Conservation (phyloP, 2,329 filamentous ascomycete genomes). For the Fusarium phyllophilum region DNA sequence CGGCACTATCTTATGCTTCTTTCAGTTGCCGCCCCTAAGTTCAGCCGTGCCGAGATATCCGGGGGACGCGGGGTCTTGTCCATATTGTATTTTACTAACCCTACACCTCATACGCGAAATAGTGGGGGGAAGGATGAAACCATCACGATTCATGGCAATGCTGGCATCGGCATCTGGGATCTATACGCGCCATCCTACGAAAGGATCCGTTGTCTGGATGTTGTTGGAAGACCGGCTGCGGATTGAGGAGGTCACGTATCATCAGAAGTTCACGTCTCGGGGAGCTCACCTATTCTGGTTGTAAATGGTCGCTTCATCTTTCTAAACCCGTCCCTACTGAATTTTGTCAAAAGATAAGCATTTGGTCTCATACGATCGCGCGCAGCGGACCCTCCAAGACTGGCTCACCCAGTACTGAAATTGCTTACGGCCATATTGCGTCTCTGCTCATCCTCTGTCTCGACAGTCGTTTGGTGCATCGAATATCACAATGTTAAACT, state of each 20-base stretch:
- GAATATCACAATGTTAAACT: not conserved
- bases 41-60: not conserved
- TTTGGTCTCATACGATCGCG: not conserved
- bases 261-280: not conserved
- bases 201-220: too few species aligned
- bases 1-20: slow-evolving; percentile 6
- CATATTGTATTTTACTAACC: not conserved
- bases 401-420: not conserved
- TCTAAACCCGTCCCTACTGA: not conserved
- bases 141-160: not conserved
- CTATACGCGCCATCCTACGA: not conserved
- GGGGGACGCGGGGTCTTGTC: not conserved
- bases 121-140: not conserved
- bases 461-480: not conserved
- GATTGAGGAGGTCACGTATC: not conserved
- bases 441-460: too few species aligned
- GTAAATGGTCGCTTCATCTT: too few species aligned
- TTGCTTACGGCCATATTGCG: not conserved
- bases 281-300: not conserved
- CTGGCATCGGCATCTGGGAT: not conserved
- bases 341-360: not conserved
- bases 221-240: not conserved
- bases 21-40: not conserved
- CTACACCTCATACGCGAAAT: not conserved
- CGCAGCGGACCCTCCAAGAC: not conserved